Evolutionary conservation across 352 stramenopile species (phyloP).

Genomic region (Peronosclerospora sorghi): DNA sequence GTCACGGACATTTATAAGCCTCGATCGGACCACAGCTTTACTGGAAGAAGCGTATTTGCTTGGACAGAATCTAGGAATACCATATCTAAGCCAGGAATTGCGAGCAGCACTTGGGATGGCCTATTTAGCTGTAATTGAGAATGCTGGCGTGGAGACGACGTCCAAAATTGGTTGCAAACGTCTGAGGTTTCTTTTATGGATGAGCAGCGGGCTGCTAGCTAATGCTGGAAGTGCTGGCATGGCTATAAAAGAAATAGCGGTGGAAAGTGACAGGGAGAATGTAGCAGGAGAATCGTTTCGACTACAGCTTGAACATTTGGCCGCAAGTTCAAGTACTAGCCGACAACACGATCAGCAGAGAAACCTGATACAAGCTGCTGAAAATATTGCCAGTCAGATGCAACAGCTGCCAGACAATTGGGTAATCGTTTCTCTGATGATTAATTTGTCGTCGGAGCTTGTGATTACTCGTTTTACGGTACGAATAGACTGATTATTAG

Average conservation of each 20-base stretch:
- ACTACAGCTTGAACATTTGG: slow-evolving; percentile 13
- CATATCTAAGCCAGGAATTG: slow-evolving; percentile 35
- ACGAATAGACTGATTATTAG: slow-evolving; percentile 1
- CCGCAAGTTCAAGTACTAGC: slow-evolving; percentile 1
- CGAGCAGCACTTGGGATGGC: slow-evolving; percentile 31
- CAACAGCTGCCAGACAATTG: slow-evolving; percentile 26
- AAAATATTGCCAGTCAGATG: slow-evolving; percentile 15
- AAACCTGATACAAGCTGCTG: slow-evolving; percentile 10
- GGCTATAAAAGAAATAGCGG: background rate
- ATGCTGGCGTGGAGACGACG: background rate
- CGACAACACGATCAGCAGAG: background rate
- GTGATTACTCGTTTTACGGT: slow-evolving; percentile 35
- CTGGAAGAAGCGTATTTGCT: slow-evolving; percentile 36
- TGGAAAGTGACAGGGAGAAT: slow-evolving; percentile 2
- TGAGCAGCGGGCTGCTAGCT: slow-evolving; percentile 26
- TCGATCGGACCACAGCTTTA: slow-evolving; percentile 16
- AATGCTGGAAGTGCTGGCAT: slow-evolving; percentile 18
- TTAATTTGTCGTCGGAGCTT: slow-evolving; percentile 33
- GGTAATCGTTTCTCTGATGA: slow-evolving; percentile 30
- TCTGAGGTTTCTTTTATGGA: slow-evolving; percentile 23
- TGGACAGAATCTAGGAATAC: slow-evolving; percentile 31
- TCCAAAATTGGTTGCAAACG: background rate
- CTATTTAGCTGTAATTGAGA: slow-evolving; percentile 32
- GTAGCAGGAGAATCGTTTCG: slow-evolving; percentile 8
- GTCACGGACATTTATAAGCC: slow-evolving; percentile 26